Conservation (phyloP, 164 flowering plant species). For the Macadamia tetraphylla region DNA sequence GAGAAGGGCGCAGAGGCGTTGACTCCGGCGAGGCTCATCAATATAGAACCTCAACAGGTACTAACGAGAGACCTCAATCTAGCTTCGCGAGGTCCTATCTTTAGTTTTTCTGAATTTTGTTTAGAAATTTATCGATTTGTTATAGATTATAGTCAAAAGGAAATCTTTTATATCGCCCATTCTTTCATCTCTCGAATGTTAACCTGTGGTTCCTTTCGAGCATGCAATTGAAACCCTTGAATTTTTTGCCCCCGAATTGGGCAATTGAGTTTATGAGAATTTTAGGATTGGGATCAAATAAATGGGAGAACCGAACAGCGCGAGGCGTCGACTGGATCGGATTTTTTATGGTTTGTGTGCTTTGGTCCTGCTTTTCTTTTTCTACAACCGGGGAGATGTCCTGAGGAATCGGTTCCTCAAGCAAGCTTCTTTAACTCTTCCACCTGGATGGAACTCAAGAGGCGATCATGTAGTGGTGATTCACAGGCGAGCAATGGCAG, state of each 20-base stretch:
- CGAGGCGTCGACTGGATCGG: slow-evolving; percentile 32
- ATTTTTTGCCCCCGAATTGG: slow-evolving; percentile 27
- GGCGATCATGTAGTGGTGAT: slow-evolving; percentile 11
- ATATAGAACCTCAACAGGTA: no score
- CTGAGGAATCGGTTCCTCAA: slow-evolving; percentile 25
- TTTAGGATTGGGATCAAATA: not conserved
- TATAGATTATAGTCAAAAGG: no score
- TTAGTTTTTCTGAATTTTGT: no score
- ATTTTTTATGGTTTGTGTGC: slow-evolving; percentile 48
- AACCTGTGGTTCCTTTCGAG: slow-evolving; percentile 27
- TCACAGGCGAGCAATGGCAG: slow-evolving; percentile 35
- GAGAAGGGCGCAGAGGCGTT: no score
- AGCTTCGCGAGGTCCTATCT: no score
- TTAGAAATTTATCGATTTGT: not conserved
- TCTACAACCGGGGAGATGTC: slow-evolving; percentile 33
- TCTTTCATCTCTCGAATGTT: slow-evolving; percentile 4
- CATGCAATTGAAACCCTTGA: no score
- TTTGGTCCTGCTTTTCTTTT: slow-evolving; percentile 38
- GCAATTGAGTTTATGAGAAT: no score
- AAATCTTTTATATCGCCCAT: no score
- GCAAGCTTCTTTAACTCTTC: slow-evolving; percentile 9
- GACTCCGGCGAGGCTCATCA: no score
- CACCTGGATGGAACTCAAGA: slow-evolving; percentile 15
- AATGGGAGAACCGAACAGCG: slow-evolving; percentile 24
- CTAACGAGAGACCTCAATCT: no score